Evolutionary conservation across 169 alveolate genomes (phyloP).

Genomic region (Perkinsus olseni): DNA sequence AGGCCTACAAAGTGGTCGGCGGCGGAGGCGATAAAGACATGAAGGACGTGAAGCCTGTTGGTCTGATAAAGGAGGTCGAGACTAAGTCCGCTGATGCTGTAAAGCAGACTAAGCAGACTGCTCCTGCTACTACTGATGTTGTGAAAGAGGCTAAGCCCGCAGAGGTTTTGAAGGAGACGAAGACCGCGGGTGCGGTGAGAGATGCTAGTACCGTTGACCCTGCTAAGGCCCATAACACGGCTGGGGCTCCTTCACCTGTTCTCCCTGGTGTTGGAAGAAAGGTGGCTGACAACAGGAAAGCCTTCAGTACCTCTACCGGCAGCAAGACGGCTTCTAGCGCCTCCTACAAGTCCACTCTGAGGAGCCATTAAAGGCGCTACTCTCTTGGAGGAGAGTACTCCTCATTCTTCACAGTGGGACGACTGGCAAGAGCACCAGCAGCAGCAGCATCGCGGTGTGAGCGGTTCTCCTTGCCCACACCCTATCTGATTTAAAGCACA

Average conservation of each 20-base stretch:
- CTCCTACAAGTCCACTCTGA: not conserved
- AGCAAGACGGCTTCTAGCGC: not conserved
- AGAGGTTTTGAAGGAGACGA: too few species aligned
- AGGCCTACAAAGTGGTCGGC: not conserved
- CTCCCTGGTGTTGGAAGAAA: not conserved
- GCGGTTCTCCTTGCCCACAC: too few species aligned
- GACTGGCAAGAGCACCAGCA: too few species aligned
- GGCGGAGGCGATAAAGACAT: too few species aligned
- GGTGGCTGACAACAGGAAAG: not conserved
- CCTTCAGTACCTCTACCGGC: not conserved
- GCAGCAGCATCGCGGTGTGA: too few species aligned
- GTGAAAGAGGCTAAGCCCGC: not conserved
- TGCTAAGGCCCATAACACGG: not conserved
- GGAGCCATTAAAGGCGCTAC: not conserved
- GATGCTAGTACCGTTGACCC: not conserved
- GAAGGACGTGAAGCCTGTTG: not conserved
- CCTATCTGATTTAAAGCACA: too few species aligned
- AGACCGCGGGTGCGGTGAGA: too few species aligned
- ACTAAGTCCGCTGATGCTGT: not conserved
- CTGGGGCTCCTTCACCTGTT: not conserved
- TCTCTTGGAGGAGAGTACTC: not conserved
- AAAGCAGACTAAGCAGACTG: not conserved
- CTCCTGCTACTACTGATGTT: too few species aligned
- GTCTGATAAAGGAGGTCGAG: not conserved
- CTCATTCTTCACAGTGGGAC: too few species aligned